phyloP scores from a whole-genome alignment of 2,329 filamentous ascomycete genomes.

The Cercospora sesami region DNA sequence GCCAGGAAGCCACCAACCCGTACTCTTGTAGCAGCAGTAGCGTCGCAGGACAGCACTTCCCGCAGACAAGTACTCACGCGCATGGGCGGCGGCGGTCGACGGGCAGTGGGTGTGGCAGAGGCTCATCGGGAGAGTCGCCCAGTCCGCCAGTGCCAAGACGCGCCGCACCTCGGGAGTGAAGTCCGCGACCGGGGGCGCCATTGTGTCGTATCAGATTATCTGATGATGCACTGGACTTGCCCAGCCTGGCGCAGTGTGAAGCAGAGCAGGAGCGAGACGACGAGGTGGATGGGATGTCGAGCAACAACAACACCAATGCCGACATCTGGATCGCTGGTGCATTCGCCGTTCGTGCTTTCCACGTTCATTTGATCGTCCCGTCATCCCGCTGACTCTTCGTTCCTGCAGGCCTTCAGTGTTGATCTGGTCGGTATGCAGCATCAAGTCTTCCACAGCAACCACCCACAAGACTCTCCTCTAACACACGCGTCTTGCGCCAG shows the following conservation, averaged over 20 bases:
- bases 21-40: background rate
- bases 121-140: background rate
- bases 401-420: slow-evolving; percentile 67
- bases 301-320: slow-evolving; percentile 33
- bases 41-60: background rate
- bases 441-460: background rate
- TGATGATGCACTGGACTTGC: background rate
- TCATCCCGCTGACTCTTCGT: background rate
- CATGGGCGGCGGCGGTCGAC: background rate
- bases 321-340: slow-evolving; percentile 63
- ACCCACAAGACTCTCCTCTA: background rate
- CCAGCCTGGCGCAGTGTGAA: background rate
- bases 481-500: slow-evolving; percentile 29
- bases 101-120: background rate
- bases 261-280: background rate
- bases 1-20: background rate
- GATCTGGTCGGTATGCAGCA: slow-evolving; percentile 60
- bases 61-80: background rate
- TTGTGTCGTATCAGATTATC: background rate
- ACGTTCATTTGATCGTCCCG: background rate
- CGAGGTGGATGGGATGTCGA: slow-evolving; percentile 22
- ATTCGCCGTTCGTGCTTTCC: slow-evolving; percentile 53
- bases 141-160: background rate
- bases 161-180: background rate
- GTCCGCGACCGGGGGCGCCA: too few species aligned